Evolutionary conservation across 1,139 yeast genomes (phyloP).

Genomic region (Yamadazyma jaroonii): DNA sequence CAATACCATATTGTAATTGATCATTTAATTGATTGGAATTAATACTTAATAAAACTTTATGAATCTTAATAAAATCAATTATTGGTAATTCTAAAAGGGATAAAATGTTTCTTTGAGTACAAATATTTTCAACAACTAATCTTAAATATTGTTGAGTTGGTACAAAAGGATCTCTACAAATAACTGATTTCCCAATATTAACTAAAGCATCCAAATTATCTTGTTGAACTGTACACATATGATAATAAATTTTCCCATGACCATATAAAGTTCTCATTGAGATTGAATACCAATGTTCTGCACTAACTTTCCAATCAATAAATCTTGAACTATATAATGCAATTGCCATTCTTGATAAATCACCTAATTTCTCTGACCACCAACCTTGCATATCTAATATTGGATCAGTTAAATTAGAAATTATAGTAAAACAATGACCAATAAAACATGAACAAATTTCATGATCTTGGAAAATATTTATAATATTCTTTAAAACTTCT

Average conservation of each 20-base stretch:
- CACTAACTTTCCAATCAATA: conserved; percentile 78
- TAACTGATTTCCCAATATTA: conserved; percentile 72
- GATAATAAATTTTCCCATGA: conserved; percentile 77
- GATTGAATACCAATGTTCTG: conserved; percentile 73
- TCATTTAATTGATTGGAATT: conserved; percentile 30
- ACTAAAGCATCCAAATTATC: conserved; percentile 78
- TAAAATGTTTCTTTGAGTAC: conserved; percentile 65
- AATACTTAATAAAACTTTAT: conserved; percentile 54
- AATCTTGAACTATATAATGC: conserved; percentile 73
- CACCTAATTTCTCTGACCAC: conserved; percentile 79
- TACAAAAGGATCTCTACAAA: conserved; percentile 77
- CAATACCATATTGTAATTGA: conserved; percentile 53
- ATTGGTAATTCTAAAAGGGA: conserved; percentile 58
- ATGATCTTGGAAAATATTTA: conserved; percentile 52
- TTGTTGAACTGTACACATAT: conserved; percentile 80
- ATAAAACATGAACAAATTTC: conserved; percentile 48
- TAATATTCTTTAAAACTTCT: conserved; percentile 75
- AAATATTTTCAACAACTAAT: conserved; percentile 74
- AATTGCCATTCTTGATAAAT: conserved; percentile 77
- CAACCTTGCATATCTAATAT: conserved; percentile 63
- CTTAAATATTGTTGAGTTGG: conserved; percentile 76
- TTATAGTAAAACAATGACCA: conserved; percentile 50
- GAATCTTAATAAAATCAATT: conserved; percentile 64
- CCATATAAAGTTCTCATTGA: conserved; percentile 73
- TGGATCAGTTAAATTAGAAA: conserved; percentile 52